Evolutionary conservation across 2,329 filamentous ascomycete species (phyloP), one percentile per base, ranked within the genome.

Genomic region (Penicillium sp.): DNA sequence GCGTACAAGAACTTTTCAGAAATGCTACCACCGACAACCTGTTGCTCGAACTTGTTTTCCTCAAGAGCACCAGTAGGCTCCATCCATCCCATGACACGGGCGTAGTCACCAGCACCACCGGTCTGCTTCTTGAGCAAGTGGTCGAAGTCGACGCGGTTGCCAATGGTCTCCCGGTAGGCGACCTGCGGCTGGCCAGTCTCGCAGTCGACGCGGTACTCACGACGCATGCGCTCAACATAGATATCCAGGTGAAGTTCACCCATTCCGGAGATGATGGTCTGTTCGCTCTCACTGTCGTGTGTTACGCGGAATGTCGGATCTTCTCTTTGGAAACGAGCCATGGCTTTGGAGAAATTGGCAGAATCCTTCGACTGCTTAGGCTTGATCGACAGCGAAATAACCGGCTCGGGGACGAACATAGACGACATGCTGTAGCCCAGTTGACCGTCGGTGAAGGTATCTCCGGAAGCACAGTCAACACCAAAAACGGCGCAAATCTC

Each of bases 401-500:
- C 92, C 18, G 92, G 86, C 62, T 98, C 92, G 6, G 92, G 92
- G 30, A 98, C 90, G 64, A 87, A 73, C 92, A 98, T 98, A 54
- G 88, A 94, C 30, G 85, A 84, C 89, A 98, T 96, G 45, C 83
- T 85, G 72, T 95, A 98, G 31, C 85, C 87, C 25, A 96, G 74
- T 52, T 80, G 77, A 46, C 90, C 92, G 59, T 98, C 92, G 12
- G 92, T 96, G 69, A 98, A 98, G 29, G 90, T 96, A 65, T 98
- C 92, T 56, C 92, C 92, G 29, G 90, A 96, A 23, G 92, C 89
- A 64, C 92, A 98, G 56, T 98, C 92, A 37, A 98, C 85, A 59
- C 92, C 92, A 60, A 98, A 98, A 42, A 98, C 92, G 44, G 92
- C 92, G 62, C 92, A 98, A 49, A 98, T 98, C 67, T 98, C 92